Percentiles rank a stretch among this genome's conserved stretches.
phyloP scores from a whole-genome alignment of 495 filamentous ascomycete genomes.

The Aspergillus cavernicola region DNA sequence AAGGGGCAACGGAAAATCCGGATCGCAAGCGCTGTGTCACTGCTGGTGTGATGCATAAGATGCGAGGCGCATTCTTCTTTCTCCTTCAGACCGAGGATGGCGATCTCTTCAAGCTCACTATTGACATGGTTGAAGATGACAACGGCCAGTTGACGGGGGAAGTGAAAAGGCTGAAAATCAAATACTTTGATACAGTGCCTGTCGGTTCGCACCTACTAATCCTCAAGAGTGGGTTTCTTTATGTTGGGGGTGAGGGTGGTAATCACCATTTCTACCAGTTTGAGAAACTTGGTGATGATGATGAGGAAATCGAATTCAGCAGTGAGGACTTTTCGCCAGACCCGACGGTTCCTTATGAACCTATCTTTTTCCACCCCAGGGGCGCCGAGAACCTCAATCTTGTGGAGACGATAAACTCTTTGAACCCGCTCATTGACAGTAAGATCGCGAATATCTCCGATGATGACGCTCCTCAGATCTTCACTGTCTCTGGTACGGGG shows the following conservation, averaged over 20 bases:
- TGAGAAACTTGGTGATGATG: constrained; percentile 94
- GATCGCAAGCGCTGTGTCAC: constrained; percentile 82
- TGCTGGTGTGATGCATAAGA: constrained; percentile 92
- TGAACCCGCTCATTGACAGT: constrained; percentile 88
- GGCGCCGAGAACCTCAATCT: constrained; percentile 76
- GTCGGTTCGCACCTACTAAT: constrained; percentile 83
- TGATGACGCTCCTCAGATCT: constrained; percentile 96
- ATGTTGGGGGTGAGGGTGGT: constrained; percentile 86
- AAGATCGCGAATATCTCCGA: constrained; percentile 83
- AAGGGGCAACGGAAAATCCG: constrained; percentile 86
- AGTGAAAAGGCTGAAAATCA: constrained; percentile 81
- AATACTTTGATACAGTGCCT: constrained; percentile 96
- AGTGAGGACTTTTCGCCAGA: constrained; percentile 82
- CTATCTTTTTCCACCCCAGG: constrained; percentile 81
- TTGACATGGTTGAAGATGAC: constrained; percentile 84
- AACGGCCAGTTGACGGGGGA: constrained; percentile 73
- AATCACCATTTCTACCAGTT: constrained; percentile 97
- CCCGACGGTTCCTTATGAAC: constrained; percentile 59
- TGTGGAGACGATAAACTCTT: constrained; percentile 79
- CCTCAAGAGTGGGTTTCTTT: constrained; percentile 92
- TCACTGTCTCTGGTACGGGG: constrained; percentile 82
- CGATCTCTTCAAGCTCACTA: constrained; percentile 92
- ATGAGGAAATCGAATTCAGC: constrained; percentile 78
- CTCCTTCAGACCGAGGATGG: constrained; percentile 94
- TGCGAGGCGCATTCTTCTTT: constrained; percentile 97